These are phyloP conservation scores for Zoysia matrella DNA, from an alignment of 202 grass and related monocot genomes.

Conservation along the genomic window DNA sequence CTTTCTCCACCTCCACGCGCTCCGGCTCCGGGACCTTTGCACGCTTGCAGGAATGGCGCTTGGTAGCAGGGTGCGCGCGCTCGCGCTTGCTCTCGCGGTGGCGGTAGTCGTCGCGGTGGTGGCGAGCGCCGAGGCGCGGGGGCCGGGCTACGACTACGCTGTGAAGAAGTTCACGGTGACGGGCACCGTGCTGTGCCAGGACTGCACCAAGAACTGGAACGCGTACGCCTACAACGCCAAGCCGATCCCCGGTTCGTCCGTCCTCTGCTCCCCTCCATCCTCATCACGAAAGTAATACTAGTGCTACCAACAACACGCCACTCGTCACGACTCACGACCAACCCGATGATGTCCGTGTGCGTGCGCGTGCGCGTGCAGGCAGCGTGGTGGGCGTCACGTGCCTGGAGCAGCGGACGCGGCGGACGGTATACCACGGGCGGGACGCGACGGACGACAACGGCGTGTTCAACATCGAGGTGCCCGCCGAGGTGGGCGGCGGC, in stretches of 20 bases:
- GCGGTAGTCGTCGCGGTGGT: background rate
- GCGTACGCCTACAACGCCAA: conserved; percentile 62
- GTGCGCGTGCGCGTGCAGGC: conserved; percentile 15
- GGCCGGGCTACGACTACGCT: conserved; percentile 19
- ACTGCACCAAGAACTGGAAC: conserved; percentile 83
- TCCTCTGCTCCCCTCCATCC: too few species aligned
- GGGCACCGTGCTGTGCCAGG: conserved; percentile 81
- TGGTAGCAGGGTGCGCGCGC: background rate
- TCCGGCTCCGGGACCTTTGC: background rate
- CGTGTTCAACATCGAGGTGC: conserved; percentile 59
- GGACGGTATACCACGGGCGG: conserved; percentile 43
- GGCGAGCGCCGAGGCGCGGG: conserved; percentile 30
- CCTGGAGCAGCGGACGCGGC: conserved; percentile 27
- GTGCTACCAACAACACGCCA: too few species aligned
- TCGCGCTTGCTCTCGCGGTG: conserved; percentile 37
- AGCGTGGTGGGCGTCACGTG: conserved; percentile 70
- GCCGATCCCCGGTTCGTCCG: conserved; percentile 49
- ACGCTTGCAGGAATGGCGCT: conserved; percentile 31
- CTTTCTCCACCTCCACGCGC: background rate
- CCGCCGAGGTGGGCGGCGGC: background rate
- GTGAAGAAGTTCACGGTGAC: conserved; percentile 54
- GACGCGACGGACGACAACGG: conserved; percentile 56
- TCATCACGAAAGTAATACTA: too few species aligned
- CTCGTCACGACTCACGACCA: too few species aligned
- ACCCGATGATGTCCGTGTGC: too few species aligned